Conservation (phyloP, 306 rosid genomes). For the Acacia melanoxylon region DNA sequence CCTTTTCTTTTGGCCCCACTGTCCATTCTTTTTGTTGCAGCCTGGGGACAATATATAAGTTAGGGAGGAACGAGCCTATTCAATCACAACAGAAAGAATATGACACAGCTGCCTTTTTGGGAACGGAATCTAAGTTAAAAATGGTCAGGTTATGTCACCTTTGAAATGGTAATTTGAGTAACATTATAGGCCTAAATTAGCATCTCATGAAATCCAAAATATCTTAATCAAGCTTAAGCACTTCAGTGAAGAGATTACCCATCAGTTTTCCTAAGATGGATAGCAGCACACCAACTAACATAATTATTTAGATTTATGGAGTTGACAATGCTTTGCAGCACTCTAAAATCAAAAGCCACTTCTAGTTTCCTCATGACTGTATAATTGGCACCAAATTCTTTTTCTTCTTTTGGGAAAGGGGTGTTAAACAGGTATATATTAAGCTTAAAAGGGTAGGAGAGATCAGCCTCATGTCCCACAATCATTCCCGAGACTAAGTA, state of each 20-base stretch:
- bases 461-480: constrained; percentile 2
- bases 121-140: not conserved
- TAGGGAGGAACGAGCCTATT: not conserved
- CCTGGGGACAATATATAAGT: not conserved
- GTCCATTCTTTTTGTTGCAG: not conserved
- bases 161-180: not conserved
- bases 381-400: no score
- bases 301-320: not conserved
- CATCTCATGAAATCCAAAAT: not conserved
- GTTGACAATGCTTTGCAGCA: constrained; percentile 5
- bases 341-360: not conserved
- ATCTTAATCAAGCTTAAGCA: not conserved
- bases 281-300: not conserved
- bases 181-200: not conserved
- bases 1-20: not conserved
- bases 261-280: not conserved
- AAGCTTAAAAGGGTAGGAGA: constrained; percentile 6
- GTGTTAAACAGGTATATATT: not conserved
- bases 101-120: not conserved
- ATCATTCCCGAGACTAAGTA: not conserved
- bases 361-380: not conserved
- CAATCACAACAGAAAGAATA: not conserved
- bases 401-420: not conserved
- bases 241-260: not conserved
- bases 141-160: constrained; percentile 8